phyloP scores from a whole-genome alignment of 2,329 filamentous ascomycete genomes.

The Endothia cerciana region DNA sequence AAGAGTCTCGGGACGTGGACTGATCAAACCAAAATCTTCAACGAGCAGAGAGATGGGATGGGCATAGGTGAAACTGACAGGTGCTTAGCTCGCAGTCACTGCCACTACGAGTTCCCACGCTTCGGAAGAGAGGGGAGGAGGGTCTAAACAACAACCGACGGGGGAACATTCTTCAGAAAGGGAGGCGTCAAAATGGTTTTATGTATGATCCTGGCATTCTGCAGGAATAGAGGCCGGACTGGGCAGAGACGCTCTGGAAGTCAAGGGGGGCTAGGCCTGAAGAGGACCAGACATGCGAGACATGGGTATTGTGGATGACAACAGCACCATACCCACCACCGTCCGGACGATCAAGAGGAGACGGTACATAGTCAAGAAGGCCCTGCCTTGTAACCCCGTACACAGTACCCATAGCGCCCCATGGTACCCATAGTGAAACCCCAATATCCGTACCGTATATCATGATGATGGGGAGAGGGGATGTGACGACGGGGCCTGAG shows the following conservation, averaged over 20 bases:
- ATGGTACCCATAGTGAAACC: background rate
- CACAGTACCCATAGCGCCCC: background rate
- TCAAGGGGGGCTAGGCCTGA: conserved; percentile 42
- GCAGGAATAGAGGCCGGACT: conserved; percentile 36
- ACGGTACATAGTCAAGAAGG: background rate
- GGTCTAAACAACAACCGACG: conserved; percentile 34
- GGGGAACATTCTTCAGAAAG: conserved; percentile 37
- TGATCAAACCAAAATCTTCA: conserved; percentile 21
- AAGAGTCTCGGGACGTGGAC: conserved; percentile 17
- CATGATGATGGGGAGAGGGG: conserved; percentile 1
- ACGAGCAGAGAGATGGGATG: conserved; percentile 24
- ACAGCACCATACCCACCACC: conserved; percentile 29
- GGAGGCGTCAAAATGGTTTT: conserved; percentile 29
- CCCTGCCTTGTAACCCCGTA: background rate
- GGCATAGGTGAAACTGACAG: conserved; percentile 36
- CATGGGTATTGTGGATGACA: conserved; percentile 41
- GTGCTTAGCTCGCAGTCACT: conserved; percentile 35
- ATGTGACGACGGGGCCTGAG: conserved; percentile 1
- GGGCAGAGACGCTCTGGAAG: conserved; percentile 42
- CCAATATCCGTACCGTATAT: conserved; percentile 8
- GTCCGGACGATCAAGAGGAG: conserved; percentile 34
- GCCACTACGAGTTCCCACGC: background rate
- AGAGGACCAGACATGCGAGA: conserved; percentile 44
- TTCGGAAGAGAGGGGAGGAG: conserved; percentile 4
- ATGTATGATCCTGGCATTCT: conserved; percentile 35